These are phyloP conservation scores for Marsdenia floribunda DNA, from an alignment of 257 asterid genomes.

Conservation along the genomic window DNA sequence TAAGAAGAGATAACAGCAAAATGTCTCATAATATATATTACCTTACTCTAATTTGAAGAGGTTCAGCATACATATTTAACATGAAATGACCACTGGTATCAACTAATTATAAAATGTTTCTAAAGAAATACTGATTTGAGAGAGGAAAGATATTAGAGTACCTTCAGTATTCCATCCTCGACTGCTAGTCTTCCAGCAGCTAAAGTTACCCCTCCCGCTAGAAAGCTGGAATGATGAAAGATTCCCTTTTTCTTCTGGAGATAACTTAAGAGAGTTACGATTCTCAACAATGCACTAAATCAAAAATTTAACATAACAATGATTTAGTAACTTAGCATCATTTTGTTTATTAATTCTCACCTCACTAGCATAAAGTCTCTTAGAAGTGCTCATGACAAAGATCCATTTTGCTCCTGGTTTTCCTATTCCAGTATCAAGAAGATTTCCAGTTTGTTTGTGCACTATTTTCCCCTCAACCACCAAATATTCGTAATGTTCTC, in stretches of 20 bases:
- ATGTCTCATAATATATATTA: not conserved
- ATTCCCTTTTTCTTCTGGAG: conserved; percentile 81
- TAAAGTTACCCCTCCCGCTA: conserved; percentile 90
- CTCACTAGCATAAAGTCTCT: conserved; percentile 71
- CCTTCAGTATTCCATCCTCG: conserved; percentile 71
- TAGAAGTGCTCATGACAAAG: conserved; percentile 91
- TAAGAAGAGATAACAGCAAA: not conserved
- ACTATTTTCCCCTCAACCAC: conserved; percentile 56
- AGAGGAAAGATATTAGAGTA: conserved; percentile 18
- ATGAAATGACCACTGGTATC: not conserved
- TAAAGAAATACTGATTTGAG: not conserved
- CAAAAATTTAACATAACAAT: conserved; percentile 15
- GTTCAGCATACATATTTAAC: not conserved
- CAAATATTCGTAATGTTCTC: conserved; percentile 59
- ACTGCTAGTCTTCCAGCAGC: conserved; percentile 93
- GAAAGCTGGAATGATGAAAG: conserved; percentile 96
- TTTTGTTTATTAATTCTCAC: conserved; percentile 31
- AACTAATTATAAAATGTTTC: not conserved
- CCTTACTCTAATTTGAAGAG: not conserved
- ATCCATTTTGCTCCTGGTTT: conserved; percentile 67
- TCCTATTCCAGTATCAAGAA: conserved; percentile 55
- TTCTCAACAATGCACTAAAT: conserved; percentile 3
- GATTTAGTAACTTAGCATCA: conserved; percentile 8
- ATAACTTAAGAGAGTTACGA: conserved; percentile 3
- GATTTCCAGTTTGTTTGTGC: conserved; percentile 45